Evolutionary conservation across 1,284 basidiomycete species (phyloP).

Genomic region (Heterobasidion irregulare): DNA sequence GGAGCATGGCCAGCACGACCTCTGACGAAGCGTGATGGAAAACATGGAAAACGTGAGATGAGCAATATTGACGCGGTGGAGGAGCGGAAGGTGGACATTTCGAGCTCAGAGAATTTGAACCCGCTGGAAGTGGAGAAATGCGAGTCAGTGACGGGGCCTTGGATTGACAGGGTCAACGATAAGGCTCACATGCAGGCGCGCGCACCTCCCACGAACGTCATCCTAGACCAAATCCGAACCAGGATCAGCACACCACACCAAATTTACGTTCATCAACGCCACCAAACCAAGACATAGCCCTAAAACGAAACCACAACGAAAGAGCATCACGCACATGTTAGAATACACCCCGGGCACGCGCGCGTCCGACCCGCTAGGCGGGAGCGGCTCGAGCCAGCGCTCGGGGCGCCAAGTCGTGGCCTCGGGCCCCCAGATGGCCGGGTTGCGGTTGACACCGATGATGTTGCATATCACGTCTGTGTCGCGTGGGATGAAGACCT

Average conservation of each 20-base stretch:
- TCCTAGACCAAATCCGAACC: neutral
- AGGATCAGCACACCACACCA: too few relatives aligned
- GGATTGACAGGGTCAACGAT: neutral
- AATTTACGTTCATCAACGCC: too few relatives aligned
- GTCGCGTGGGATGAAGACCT: slow-evolving; percentile 2
- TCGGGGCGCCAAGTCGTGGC: neutral
- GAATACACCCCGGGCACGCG: neutral
- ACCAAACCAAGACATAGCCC: too few relatives aligned
- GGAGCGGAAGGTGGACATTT: neutral
- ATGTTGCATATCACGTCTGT: slow-evolving; percentile 5
- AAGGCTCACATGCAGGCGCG: neutral
- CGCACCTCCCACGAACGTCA: neutral
- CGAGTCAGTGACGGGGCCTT: too few relatives aligned
- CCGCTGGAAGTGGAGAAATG: too few relatives aligned
- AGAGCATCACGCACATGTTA: slow-evolving; percentile 6
- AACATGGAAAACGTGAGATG: neutral
- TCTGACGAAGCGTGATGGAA: neutral
- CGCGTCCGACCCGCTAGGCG: neutral
- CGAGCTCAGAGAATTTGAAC: too few relatives aligned
- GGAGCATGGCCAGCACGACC: neutral
- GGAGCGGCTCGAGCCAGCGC: neutral
- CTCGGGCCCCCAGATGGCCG: neutral
- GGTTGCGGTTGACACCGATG: neutral
- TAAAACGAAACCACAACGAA: neutral
- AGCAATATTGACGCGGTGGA: neutral